Conservation (phyloP, 495 filamentous ascomycete species). For the Aspergillus coremiiformis region DNA sequence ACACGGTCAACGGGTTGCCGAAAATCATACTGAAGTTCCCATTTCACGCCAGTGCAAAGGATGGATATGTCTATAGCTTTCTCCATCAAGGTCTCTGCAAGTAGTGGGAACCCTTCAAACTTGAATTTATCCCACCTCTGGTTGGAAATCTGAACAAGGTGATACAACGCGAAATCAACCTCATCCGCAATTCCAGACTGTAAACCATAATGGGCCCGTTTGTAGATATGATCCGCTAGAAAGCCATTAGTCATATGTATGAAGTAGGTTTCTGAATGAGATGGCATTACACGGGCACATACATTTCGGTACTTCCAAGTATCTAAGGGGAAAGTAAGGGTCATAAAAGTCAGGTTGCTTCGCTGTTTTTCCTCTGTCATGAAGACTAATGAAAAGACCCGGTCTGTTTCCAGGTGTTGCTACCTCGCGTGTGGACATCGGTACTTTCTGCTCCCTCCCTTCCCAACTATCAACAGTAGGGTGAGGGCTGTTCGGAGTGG, state of each 20-base stretch:
- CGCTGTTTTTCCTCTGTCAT: constrained; percentile 23
- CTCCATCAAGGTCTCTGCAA: constrained; percentile 82
- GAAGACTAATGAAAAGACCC: constrained; percentile 23
- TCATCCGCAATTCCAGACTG: constrained; percentile 74
- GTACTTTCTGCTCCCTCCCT: constrained; percentile 31
- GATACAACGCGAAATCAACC: constrained; percentile 81
- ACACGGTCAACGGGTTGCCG: constrained; percentile 47
- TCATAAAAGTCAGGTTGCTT: constrained; percentile 38
- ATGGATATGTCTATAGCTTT: constrained; percentile 67
- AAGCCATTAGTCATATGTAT: constrained; percentile 1
- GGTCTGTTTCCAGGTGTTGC: constrained; percentile 40
- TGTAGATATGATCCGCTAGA: constrained; percentile 63
- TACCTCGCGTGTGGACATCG: constrained; percentile 39
- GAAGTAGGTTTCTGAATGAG: background rate
- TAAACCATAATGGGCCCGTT: constrained; percentile 70
- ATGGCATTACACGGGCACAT: constrained; percentile 6
- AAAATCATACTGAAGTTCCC: constrained; percentile 65
- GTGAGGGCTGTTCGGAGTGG: constrained; percentile 24
- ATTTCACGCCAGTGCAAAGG: constrained; percentile 74
- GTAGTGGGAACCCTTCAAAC: constrained; percentile 82
- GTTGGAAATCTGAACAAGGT: constrained; percentile 90
- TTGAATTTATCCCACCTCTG: constrained; percentile 93
- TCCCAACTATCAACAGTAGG: constrained; percentile 32
- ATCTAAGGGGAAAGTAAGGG: constrained; percentile 36
- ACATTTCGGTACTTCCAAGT: constrained; percentile 39